Evolutionary conservation across 2,329 filamentous ascomycete genomes (phyloP), one percentile per base, ranked within the genome.

Genomic region (Colletotrichum tropicicola): DNA sequence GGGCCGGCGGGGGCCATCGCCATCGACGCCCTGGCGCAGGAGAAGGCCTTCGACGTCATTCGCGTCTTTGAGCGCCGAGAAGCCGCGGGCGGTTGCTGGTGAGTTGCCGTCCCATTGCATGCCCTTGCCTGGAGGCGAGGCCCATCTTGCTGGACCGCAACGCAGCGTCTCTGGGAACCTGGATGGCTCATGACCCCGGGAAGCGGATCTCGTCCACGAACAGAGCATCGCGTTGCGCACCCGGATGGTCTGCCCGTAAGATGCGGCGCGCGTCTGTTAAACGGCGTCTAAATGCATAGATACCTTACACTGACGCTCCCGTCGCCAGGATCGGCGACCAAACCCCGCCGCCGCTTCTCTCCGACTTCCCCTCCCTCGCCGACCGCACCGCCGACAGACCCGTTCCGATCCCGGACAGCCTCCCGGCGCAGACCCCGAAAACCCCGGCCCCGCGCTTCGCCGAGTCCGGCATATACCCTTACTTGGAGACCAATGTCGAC

Each of bases 401-500:
- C 2, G 49, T 86, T 0, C 27, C 76, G 2, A 76, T 87, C 19
- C 87, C 87, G 0, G 59, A 74, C 2, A 65, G 69, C 0, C 73
- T 89, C 0, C 88, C 87, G 4, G 77, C 82, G 0, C 74, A 78
- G 55, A 78, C 79, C 0, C 78, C 82, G 0, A 79, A 77, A 41
- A 73, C 76, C 12, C 35, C 15, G 28, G 63, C 72, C 60, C 79
- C 83, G 23, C 83, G 87, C 3, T 88, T 85, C 69, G 75, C 79
- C 12, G 87, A 89, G 64, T 87, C 87, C 0, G 85, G 85, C 0
- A 80, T 90, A 17, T 91, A 91, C 68, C 85, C 87, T 0, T 83
- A 85, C 19, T 76, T 91, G n/a, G 87, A 91, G 71, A 91, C 88
- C 3, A 91, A 91, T 67, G 85, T 91, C 44, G 83, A 86, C 66